These are phyloP conservation scores for Murraya paniculata DNA, from an alignment of 345 rosid species.

Conservation along the genomic window DNA sequence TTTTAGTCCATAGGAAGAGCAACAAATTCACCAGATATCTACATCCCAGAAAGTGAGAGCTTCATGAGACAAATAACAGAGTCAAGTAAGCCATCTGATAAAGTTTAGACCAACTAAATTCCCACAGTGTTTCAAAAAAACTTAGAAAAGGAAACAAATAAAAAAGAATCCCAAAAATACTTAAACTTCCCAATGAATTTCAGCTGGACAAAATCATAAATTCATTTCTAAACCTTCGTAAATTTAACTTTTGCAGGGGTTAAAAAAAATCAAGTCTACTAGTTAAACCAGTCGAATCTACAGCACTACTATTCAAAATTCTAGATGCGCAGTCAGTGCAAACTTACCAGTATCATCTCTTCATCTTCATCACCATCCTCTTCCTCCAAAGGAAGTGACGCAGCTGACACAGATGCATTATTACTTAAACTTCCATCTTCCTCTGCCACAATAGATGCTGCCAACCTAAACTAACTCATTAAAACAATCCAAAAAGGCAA, in stretches of 20 bases:
- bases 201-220: neutral
- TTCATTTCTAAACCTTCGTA: neutral
- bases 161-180: neutral
- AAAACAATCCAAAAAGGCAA: constrained; percentile 17
- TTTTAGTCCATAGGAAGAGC: neutral
- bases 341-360: constrained; percentile 34
- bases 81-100: neutral
- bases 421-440: constrained; percentile 37
- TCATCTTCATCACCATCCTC: constrained; percentile 28
- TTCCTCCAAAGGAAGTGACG: constrained; percentile 20
- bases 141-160: neutral
- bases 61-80: neutral
- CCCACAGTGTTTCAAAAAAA: neutral
- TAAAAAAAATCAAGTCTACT: neutral
- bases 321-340: neutral
- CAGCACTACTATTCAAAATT: neutral
- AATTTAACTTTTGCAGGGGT: neutral
- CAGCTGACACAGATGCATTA: constrained; percentile 43
- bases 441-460: constrained; percentile 65
- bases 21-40: neutral
- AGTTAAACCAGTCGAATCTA: neutral
- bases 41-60: neutral
- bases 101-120: neutral
- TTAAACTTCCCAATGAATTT: neutral
- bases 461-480: constrained; percentile 55